phyloP scores from a whole-genome alignment of 164 flowering plant genomes.

The Brasenia schreberi region DNA sequence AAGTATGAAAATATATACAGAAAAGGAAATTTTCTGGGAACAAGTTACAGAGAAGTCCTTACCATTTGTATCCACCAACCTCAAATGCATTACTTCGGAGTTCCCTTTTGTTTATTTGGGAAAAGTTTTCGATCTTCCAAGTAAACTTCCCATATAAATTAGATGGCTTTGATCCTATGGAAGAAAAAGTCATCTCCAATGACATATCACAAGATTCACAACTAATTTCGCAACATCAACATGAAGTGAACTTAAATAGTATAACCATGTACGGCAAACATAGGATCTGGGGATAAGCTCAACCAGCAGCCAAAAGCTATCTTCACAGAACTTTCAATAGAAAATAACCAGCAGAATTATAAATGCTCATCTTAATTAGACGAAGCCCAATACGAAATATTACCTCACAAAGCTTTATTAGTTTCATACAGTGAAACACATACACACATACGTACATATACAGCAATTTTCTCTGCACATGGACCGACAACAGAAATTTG shows the following conservation, averaged over 20 bases:
- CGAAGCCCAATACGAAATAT: no score
- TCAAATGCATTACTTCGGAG: conserved; percentile 76
- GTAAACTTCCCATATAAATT: conserved; percentile 67
- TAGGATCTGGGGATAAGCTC: no score
- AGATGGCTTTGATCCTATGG: conserved; percentile 65
- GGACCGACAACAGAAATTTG: no score
- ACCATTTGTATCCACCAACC: conserved; percentile 91
- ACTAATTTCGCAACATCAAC: background rate
- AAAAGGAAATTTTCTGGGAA: background rate
- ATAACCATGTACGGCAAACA: no score
- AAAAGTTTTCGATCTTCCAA: conserved; percentile 81
- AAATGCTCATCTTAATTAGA: no score
- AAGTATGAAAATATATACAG: background rate
- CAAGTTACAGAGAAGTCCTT: conserved; percentile 1
- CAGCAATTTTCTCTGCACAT: no score
- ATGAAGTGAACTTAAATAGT: background rate
- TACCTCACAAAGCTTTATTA: no score
- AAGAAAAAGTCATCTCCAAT: background rate
- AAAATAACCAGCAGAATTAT: no score
- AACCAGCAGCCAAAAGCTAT: no score
- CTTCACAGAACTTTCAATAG: no score
- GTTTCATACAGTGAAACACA: no score
- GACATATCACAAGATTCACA: background rate
- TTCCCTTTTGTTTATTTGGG: conserved; percentile 72
- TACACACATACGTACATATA: no score